Base-by-base conservation (phyloP, 176 grass and related monocot genomes). In the Hsuehochloa calcarea region DNA sequence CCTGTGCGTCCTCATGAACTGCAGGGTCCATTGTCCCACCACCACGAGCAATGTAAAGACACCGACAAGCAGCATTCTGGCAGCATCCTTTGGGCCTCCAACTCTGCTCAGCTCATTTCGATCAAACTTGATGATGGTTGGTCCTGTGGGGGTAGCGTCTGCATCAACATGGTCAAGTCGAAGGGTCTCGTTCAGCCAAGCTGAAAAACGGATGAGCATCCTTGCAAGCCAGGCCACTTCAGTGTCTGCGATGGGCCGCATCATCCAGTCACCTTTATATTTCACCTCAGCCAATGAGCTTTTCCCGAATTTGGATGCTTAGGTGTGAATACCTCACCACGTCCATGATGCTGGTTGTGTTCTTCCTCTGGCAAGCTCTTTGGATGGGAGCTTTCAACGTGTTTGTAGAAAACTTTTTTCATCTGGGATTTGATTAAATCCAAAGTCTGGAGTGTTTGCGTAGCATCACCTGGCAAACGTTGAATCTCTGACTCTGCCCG, bases 181-280 rank as follows among this genome's bases (percentile, higher is more conserved):
- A 56, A 97, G 80, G 62, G 54, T 72, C 64, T 87, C 62, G 63
- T 94, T 94, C 27, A 90, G 79, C 90, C 90, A 87, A 75, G 85
- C 84, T 14, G 92, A 97, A 68, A 94, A 73, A 66, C 77, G 74
- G 20, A 97, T 85, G 80, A 97, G 77, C 39, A 74, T 52, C 19
- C 61, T 88, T 58, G 88, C 88, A 3, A 97, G 80, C 88, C 94
- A 97, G 38, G 83, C 92, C 65, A 97, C 80, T 88, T 97, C 94
- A 74, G 87, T 85, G 70, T 92, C 85, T 61, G 88, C 90, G 79
- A 97, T 87, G 25, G 90, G 92, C 80, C 90, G 66, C 35, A 43
- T 85, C 92, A 97, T 97, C 92, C 94, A 89, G 38, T 94, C 91
- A 49, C 94, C 94, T 77, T 67, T 89, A 50, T 93, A 87, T 75